Evolutionary conservation across 768 basidiomycete species (phyloP).

Genomic region (Lactifluus volemus): DNA sequence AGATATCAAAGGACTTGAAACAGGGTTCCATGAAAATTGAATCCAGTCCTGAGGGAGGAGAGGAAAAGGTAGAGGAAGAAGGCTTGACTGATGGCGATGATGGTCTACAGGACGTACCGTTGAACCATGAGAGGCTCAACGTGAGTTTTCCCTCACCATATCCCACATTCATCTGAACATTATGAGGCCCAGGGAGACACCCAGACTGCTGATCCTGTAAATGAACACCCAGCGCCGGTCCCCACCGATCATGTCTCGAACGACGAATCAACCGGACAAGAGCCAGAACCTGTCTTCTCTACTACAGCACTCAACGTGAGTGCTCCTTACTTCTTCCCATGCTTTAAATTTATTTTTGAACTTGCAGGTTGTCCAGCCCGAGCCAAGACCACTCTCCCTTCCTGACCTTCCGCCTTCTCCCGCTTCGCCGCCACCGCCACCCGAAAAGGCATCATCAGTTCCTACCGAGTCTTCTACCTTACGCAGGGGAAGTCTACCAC

Average conservation of each 20-base stretch:
- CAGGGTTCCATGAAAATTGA: background rate
- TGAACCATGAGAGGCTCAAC: background rate
- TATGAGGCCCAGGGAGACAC: background rate
- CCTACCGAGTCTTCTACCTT: background rate
- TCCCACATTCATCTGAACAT: background rate
- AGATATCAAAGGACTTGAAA: background rate
- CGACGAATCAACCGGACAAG: background rate
- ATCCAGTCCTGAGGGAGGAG: background rate
- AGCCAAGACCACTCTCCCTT: background rate
- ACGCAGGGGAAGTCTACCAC: conserved; percentile 13
- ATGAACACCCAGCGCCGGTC: conserved; percentile 5
- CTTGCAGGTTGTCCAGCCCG: background rate
- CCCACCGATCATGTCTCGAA: background rate
- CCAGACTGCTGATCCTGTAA: background rate
- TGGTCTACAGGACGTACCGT: background rate
- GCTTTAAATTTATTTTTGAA: background rate
- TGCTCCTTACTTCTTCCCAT: background rate
- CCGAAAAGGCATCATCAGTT: background rate
- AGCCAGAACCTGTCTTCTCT: background rate
- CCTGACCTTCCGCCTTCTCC: conserved; percentile 7
- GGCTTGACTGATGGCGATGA: background rate
- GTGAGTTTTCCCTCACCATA: background rate
- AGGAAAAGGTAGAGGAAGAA: background rate
- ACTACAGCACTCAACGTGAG: background rate
- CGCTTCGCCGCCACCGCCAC: conserved; percentile 10